A percentile compares a stretch with the other conserved stretches of the same genome.
Evolutionary conservation across 345 rosid genomes (phyloP).

Genomic region (Isatis tinctoria): DNA sequence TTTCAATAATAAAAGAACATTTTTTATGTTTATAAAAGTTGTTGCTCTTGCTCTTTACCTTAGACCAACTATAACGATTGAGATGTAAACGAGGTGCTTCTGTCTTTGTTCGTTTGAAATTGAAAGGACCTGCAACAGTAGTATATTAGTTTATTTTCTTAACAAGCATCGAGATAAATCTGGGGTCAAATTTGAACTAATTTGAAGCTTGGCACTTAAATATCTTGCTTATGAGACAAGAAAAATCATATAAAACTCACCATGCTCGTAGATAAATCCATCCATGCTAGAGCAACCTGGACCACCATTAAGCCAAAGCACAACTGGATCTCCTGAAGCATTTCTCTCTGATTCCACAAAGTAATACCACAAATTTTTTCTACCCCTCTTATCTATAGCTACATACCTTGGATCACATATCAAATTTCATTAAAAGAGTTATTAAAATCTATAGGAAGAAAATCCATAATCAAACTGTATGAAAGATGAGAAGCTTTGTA

Average conservation of each 20-base stretch:
- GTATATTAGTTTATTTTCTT: not conserved
- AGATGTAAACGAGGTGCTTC: conserved; percentile 52
- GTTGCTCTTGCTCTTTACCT: conserved; percentile 41
- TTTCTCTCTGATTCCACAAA: conserved; percentile 70
- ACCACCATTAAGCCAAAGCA: conserved; percentile 95
- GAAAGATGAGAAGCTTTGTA: not conserved
- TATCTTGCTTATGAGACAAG: not conserved
- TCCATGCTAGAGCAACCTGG: conserved; percentile 97
- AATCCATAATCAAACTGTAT: not conserved
- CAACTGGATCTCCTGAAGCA: conserved; percentile 67
- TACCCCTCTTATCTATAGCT: conserved; percentile 40
- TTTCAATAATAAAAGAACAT: not conserved
- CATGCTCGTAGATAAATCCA: conserved; percentile 80
- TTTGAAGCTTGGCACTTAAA: too few species aligned
- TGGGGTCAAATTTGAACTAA: too few species aligned
- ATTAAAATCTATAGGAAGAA: not conserved
- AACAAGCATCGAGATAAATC: not conserved
- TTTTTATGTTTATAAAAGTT: not conserved
- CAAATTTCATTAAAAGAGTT: not conserved
- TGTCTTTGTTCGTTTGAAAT: conserved; percentile 48
- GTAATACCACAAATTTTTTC: conserved; percentile 68
- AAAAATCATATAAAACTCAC: conserved; percentile 27
- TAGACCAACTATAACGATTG: conserved; percentile 88
- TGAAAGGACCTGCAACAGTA: conserved; percentile 67
- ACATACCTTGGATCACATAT: conserved; percentile 49